phyloP scores from a whole-genome alignment of 2,329 filamentous ascomycete species.

The Colletotrichum zoysiae region DNA sequence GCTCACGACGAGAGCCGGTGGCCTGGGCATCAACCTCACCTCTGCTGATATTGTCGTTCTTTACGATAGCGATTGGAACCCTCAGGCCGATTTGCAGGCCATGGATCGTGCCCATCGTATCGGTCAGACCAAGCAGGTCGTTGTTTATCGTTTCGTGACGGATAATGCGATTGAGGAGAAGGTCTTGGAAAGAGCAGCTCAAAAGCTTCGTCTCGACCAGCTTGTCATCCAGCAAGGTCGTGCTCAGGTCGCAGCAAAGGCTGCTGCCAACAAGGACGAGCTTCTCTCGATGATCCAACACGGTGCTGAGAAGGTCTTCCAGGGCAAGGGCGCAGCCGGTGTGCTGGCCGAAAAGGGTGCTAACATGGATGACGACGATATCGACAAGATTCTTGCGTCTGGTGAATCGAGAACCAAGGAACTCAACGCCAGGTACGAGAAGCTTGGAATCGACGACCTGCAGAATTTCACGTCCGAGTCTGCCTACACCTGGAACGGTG shows the following conservation, averaged over 20 bases:
- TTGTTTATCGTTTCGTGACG: conserved; percentile 96
- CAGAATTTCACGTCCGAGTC: conserved; percentile 98
- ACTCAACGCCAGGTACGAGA: conserved; percentile 94
- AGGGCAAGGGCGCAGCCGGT: conserved; percentile 75
- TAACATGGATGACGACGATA: conserved; percentile 86
- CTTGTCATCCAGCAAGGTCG: conserved; percentile 98
- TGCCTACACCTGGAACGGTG: conserved; percentile 98
- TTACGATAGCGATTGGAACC: conserved; percentile 99
- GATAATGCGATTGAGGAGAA: conserved; percentile 99
- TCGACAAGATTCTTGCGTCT: conserved; percentile 86
- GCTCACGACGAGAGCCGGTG: conserved; percentile 94
- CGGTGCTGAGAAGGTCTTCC: conserved; percentile 94
- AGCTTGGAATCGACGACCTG: conserved; percentile 94
- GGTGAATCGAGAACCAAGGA: conserved; percentile 91
- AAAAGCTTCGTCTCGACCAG: conserved; percentile 96
- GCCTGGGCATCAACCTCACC: conserved; percentile 96
- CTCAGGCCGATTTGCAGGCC: conserved; percentile 96
- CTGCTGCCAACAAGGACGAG: conserved; percentile 95
- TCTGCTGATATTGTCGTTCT: conserved; percentile 95
- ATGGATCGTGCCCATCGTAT: conserved; percentile 99
- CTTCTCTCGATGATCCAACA: conserved; percentile 98
- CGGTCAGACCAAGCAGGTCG: conserved; percentile 97
- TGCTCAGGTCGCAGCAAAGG: conserved; percentile 89
- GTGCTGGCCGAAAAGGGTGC: conserved; percentile 68
- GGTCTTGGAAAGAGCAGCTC: conserved; percentile 93